Evolutionary conservation across 2,329 filamentous ascomycete species (phyloP), one percentile per base, ranked within the genome.

Genomic region (Incumbomyces lentus): DNA sequence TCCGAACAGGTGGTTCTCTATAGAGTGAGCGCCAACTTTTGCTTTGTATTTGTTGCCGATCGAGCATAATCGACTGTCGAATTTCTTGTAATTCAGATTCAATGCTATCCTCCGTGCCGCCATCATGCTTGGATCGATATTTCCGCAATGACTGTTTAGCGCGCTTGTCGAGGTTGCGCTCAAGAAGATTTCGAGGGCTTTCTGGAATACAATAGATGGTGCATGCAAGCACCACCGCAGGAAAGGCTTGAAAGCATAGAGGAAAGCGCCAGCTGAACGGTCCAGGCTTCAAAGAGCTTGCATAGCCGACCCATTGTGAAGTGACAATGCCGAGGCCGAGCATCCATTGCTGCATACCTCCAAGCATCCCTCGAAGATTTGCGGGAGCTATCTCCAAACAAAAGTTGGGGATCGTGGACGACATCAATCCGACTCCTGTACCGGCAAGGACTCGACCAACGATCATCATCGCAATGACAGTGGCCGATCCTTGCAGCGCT

Each of bases 391-490:
- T 49, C 52, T 70, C 68, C 17, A 61, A 67, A 45, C 66, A 68
- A 52, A 73, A 73, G 39, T 72, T 65, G 2, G 70, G 70, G 17
- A 72, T 64, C 0, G 66, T 68, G 29, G 67, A 64, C 1, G 69
- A 70, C 55, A 73, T 63, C 41, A 70, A 59, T 2, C 72, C 72
- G n/a, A 74, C 63, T 1, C 70, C 71, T 11, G 72, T 46, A 3
- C 72, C 72, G 10, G 69, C 71, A 49, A 74, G 67, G 51, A 71
- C 68, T 46, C 72, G 67, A 6, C 71, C 72, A n/a, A 65, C 58
- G 32, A 74, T 70, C 10, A 75, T 57, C 66, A 73, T 73, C 14
- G 60, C 60, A 45, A 67, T 58, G 39, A 57, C 60, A 8, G 60
- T 51, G 0, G 64, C 58, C 16, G 62, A 64, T 29, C 62, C 62